phyloP scores from a whole-genome alignment of 2,329 filamentous ascomycete genomes.

The Ophiostoma piceae region DNA sequence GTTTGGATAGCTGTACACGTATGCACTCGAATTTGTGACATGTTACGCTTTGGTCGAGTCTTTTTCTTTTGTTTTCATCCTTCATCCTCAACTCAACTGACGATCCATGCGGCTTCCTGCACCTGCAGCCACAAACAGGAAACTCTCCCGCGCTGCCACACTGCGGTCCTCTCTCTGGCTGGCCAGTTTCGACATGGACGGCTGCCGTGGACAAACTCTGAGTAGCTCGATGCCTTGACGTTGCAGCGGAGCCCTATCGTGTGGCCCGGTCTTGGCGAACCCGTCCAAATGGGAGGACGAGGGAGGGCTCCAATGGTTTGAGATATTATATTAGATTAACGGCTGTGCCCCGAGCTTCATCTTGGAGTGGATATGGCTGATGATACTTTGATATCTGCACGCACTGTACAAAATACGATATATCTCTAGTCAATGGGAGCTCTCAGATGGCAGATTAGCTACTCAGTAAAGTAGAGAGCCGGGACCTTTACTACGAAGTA shows the following conservation, averaged over 20 bases:
- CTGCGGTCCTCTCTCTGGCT: not conserved
- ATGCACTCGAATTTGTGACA: not conserved
- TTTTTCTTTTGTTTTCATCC: not conserved
- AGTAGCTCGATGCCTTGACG: constrained; percentile 4
- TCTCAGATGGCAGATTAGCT: not conserved
- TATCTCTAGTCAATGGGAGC: not conserved
- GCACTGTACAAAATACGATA: not conserved
- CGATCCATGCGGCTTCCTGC: not conserved
- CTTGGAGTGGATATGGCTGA: not conserved
- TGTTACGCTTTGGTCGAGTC: not conserved
- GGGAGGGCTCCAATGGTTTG: constrained; percentile 16
- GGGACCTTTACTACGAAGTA: too few relatives aligned
- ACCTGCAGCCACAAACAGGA: not conserved
- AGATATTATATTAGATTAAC: not conserved
- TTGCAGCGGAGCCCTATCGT: constrained; percentile 20
- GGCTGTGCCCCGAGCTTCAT: constrained; percentile 4
- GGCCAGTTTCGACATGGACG: not conserved
- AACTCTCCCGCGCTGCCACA: not conserved
- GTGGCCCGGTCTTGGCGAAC: constrained; percentile 16
- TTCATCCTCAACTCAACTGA: not conserved
- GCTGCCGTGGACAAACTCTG: not conserved
- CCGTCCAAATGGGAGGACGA: constrained; percentile 15
- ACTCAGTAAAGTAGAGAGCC: too few relatives aligned
- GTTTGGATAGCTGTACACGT: not conserved
- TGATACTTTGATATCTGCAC: not conserved